A percentile compares a stretch with the other conserved stretches of the same genome.
Conservation (phyloP, 2,329 filamentous ascomycete species). For the Chrysoporthe deuterocubensis region DNA sequence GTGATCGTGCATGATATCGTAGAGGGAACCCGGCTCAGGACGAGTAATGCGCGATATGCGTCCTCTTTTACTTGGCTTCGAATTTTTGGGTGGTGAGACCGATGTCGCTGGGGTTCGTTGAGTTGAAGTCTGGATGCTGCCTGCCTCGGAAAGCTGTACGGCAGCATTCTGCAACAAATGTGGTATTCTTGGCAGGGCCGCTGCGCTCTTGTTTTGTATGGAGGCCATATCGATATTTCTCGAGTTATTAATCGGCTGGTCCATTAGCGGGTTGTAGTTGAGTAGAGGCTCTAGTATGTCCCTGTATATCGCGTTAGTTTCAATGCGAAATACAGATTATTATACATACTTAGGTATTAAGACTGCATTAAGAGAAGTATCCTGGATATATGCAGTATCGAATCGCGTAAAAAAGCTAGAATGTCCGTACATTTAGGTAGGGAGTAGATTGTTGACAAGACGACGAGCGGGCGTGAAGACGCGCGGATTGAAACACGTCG, state of each 20-base stretch:
- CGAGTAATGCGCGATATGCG: conserved; percentile 40
- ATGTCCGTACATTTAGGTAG: no score
- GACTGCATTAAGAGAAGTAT: conserved; percentile 6
- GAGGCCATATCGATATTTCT: conserved; percentile 17
- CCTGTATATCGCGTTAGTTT: no score
- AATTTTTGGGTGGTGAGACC: conserved; percentile 11
- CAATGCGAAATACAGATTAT: background rate
- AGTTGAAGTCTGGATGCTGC: background rate
- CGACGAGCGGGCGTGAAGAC: no score
- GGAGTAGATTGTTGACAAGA: no score
- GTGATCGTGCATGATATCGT: conserved; percentile 55
- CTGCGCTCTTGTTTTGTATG: conserved; percentile 1
- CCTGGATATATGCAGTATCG: background rate
- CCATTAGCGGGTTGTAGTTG: conserved; percentile 19
- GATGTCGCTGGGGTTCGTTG: background rate
- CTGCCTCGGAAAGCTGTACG: background rate
- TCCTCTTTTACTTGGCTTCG: conserved; percentile 30
- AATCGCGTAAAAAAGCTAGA: background rate
- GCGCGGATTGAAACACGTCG: no score
- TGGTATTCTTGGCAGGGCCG: conserved; percentile 8
- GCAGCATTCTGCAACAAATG: conserved; percentile 7
- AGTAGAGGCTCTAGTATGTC: conserved; percentile 7
- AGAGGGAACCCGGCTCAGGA: conserved; percentile 54
- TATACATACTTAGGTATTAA: conserved; percentile 20
- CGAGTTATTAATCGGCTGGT: conserved; percentile 21